Conservation (phyloP, 2,329 filamentous ascomycete species). For the Emmonsiellopsis sp. region DNA sequence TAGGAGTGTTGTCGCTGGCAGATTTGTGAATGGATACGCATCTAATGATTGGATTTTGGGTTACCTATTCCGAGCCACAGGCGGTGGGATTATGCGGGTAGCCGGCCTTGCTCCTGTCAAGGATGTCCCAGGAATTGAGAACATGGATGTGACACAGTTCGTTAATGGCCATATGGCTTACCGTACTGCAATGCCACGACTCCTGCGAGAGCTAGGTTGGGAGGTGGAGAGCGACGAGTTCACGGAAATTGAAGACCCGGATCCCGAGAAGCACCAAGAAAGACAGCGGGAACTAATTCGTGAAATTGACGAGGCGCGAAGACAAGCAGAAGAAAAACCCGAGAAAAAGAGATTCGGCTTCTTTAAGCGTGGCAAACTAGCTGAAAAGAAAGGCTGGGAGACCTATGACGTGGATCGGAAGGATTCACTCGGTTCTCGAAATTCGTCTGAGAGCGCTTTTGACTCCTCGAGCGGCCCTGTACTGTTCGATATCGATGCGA, state of each 20-base stretch:
- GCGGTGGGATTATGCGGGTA: conserved; percentile 79
- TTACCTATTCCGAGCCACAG: conserved; percentile 90
- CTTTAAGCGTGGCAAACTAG: conserved; percentile 66
- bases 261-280: conserved; percentile 82
- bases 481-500: conserved; percentile 92
- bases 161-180: conserved; percentile 97
- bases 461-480: conserved; percentile 42
- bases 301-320: conserved; percentile 90
- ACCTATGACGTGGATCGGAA: conserved; percentile 64
- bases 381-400: conserved; percentile 83
- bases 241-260: conserved; percentile 90
- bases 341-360: conserved; percentile 64
- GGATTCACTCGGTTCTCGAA: conserved; percentile 19
- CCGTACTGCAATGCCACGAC: conserved; percentile 77
- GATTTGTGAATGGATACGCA: conserved; percentile 90
- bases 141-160: conserved; percentile 74
- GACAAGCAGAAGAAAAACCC: conserved; percentile 70
- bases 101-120: conserved; percentile 74
- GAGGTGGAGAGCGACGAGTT: conserved; percentile 88
- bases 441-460: conserved; percentile 17
- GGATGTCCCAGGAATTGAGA: conserved; percentile 71
- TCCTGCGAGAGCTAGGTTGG: conserved; percentile 85
- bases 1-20: conserved; percentile 75
- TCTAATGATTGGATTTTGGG: conserved; percentile 94
- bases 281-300: conserved; percentile 88